Evolutionary conservation across 148 eudicot species (phyloP).

Genomic region (Oxyria digyna): DNA sequence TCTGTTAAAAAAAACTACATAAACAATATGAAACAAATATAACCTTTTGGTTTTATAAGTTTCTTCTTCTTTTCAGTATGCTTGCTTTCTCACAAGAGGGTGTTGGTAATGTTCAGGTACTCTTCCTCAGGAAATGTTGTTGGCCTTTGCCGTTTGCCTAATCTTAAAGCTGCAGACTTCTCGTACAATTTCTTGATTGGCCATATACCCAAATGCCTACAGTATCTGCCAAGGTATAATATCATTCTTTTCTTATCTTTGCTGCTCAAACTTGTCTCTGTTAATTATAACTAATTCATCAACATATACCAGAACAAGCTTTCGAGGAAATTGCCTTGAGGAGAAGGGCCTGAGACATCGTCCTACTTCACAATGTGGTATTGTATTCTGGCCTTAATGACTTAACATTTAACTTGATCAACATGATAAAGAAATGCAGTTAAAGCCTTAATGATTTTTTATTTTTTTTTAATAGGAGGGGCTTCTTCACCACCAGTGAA

Average conservation of each 20-base stretch:
- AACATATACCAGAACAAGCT: constrained; percentile 47
- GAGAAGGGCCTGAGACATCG: constrained; percentile 61
- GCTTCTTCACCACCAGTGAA: constrained; percentile 29
- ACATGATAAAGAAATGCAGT: not conserved
- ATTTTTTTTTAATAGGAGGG: constrained; percentile 26
- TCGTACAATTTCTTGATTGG: constrained; percentile 73
- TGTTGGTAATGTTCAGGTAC: constrained; percentile 39
- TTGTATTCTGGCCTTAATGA: constrained; percentile 6
- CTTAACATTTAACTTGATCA: not conserved
- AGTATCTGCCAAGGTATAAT: constrained; percentile 62
- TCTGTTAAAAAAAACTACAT: too few species aligned
- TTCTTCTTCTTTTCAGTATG: not conserved
- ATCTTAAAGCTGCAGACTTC: constrained; percentile 64
- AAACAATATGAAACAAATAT: too few species aligned
- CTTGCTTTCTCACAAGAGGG: not conserved
- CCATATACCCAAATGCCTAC: constrained; percentile 72
- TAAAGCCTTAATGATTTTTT: not conserved
- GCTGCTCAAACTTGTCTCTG: not conserved
- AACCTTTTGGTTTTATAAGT: not conserved
- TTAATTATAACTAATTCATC: not conserved
- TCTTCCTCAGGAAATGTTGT: constrained; percentile 29
- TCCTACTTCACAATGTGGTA: constrained; percentile 68
- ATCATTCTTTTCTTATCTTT: not conserved
- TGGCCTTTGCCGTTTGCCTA: constrained; percentile 69
- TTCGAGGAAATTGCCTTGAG: constrained; percentile 82